A percentile compares a stretch with the other conserved stretches of the same genome.
These are phyloP conservation scores for Linderina pennispora DNA, from an alignment of 192 early-diverging fungal genomes.

Conservation along the genomic window DNA sequence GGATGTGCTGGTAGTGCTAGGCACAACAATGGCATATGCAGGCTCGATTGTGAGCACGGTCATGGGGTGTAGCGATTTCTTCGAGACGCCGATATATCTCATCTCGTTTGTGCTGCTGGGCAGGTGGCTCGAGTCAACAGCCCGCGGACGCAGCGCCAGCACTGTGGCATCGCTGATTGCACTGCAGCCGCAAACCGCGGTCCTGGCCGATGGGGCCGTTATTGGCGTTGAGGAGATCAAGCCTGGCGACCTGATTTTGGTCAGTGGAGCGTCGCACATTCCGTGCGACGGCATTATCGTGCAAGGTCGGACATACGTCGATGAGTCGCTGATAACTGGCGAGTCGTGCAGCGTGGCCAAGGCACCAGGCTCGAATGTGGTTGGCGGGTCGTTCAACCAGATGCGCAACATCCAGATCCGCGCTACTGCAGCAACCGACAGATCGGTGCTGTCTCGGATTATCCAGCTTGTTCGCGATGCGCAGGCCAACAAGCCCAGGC, in stretches of 20 bases:
- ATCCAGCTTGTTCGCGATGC: slow-evolving; percentile 89
- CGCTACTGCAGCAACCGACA: slow-evolving; percentile 76
- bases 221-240: slow-evolving; percentile 23
- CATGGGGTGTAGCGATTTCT: slow-evolving; percentile 59
- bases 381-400: slow-evolving; percentile 91
- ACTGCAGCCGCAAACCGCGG: slow-evolving; percentile 41
- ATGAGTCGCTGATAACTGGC: slow-evolving; percentile 94
- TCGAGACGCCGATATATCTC: slow-evolving; percentile 86
- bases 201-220: slow-evolving; percentile 7
- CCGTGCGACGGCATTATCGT: slow-evolving; percentile 46
- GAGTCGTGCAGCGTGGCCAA: slow-evolving; percentile 79
- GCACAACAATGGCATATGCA: slow-evolving; percentile 76
- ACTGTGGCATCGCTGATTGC: slow-evolving; percentile 64
- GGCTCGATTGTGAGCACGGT: slow-evolving; percentile 68
- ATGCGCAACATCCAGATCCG: slow-evolving; percentile 72
- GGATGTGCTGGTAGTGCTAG: slow-evolving; percentile 90
- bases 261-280: slow-evolving; percentile 60
- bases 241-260: slow-evolving; percentile 40
- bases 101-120: slow-evolving; percentile 93
- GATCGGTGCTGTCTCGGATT: slow-evolving; percentile 85
- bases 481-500: slow-evolving; percentile 87
- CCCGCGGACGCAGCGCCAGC: slow-evolving; percentile 83
- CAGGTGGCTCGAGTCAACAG: slow-evolving; percentile 84
- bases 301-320: slow-evolving; percentile 48
- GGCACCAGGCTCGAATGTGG: slow-evolving; percentile 55